Percentiles rank a stretch among this genome's conserved stretches.
Evolutionary conservation across 1,284 basidiomycete genomes (phyloP).

Genomic region (Pisolithus thermaeus): DNA sequence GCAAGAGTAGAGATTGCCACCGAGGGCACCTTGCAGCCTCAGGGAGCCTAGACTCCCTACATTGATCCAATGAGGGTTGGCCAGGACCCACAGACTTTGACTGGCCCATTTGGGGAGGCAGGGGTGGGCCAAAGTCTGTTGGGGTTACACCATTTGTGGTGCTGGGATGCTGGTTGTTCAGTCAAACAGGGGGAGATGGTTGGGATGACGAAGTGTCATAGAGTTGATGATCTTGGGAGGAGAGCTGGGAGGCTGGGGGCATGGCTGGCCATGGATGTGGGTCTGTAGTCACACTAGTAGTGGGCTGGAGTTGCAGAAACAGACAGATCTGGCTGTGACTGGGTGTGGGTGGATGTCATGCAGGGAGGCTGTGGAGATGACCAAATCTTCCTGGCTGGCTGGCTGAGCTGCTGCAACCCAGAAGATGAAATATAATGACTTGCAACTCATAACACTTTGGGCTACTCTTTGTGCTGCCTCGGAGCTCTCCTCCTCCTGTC

Average conservation of each 20-base stretch:
- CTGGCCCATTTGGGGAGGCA: conserved; percentile 27
- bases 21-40: no score
- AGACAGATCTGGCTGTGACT: neutral
- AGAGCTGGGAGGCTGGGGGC: conserved; percentile 14
- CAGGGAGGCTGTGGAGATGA: conserved; percentile 30
- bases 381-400: conserved; percentile 24
- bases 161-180: conserved; percentile 11
- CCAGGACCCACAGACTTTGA: conserved; percentile 27
- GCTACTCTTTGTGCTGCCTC: no score
- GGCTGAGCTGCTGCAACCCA: conserved; percentile 40
- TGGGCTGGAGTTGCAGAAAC: conserved; percentile 14
- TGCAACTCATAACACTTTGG: no score
- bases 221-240: conserved; percentile 13
- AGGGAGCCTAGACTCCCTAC: no score
- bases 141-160: conserved; percentile 7
- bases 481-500: no score
- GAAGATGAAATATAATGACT: conserved; percentile 46
- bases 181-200: neutral
- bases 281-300: no score
- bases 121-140: conserved; percentile 14
- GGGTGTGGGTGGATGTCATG: conserved; percentile 17
- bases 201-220: conserved; percentile 6
- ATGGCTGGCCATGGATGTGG: conserved; percentile 15
- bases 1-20: no score
- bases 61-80: conserved; percentile 18